phyloP scores from a whole-genome alignment of 768 basidiomycete species.

The Agaricus blazei region DNA sequence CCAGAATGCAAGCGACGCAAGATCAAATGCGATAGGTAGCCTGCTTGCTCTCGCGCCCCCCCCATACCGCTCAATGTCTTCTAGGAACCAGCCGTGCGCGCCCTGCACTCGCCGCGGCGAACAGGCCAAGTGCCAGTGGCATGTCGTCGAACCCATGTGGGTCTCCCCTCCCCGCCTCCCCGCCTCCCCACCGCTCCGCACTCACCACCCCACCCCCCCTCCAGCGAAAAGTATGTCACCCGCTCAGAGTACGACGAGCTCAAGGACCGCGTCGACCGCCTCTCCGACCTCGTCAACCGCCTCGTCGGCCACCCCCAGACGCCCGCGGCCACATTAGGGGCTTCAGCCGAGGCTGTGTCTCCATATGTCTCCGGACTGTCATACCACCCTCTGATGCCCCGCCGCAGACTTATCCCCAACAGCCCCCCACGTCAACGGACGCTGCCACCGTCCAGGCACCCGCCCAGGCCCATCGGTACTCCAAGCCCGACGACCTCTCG shows the following conservation, averaged over 20 bases:
- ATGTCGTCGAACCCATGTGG: slow-evolving; percentile 76
- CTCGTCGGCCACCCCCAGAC: slow-evolving; percentile 22
- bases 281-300: slow-evolving; percentile 53
- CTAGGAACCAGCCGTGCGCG: slow-evolving; percentile 73
- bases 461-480: slow-evolving; percentile 17
- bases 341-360: slow-evolving; percentile 26
- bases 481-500: slow-evolving; percentile 21
- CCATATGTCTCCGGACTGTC: slow-evolving; percentile 18
- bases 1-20: slow-evolving; percentile 83
- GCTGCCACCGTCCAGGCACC: slow-evolving; percentile 17
- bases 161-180: slow-evolving; percentile 27
- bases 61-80: slow-evolving; percentile 12
- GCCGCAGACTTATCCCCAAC: slow-evolving; percentile 22
- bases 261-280: slow-evolving; percentile 55
- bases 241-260: slow-evolving; percentile 75
- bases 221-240: slow-evolving; percentile 77
- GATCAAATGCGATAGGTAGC: slow-evolving; percentile 83
- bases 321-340: slow-evolving; percentile 21
- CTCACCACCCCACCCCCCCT: slow-evolving; percentile 5
- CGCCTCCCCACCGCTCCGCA: slow-evolving; percentile 17
- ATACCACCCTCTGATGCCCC: slow-evolving; percentile 32
- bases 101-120: slow-evolving; percentile 80
- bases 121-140: slow-evolving; percentile 78
- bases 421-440: slow-evolving; percentile 12
- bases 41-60: slow-evolving; percentile 17